Evolutionary conservation across 1,139 yeast genomes (phyloP), one percentile per base, ranked within the genome.

Genomic region (Candida gigantensis): DNA sequence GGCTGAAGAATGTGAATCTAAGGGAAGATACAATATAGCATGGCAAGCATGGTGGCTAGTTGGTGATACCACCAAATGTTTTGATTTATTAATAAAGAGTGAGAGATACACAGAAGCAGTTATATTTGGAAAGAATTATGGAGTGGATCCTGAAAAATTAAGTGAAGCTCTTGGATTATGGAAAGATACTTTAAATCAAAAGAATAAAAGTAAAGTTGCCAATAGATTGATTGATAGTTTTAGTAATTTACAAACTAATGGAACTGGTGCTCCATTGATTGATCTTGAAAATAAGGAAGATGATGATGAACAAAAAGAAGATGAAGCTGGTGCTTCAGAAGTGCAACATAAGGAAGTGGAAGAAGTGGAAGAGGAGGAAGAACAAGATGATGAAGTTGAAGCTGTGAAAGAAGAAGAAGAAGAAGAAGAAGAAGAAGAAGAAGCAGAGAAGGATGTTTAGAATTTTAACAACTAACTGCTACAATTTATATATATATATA

Each of bases 11-110:
- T 90, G 96, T 36, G 80, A 76, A 51, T 64, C 62, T 14, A 72
- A 69, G 32, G 97, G 97, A 34, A 84, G 84, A 58, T 87, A 81
- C 62, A 92, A 92, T 58, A 72, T 92, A 45, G 96, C 98, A 28
- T 92, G 90, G 72, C 89, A 86, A 59, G 84, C 96, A 15, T 80
- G 82, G 62, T 92, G 97, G 97, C 71, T 81, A 39, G 76, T 83
- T 30, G 94, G 95, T 31, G 85, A 88, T 53, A 70, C 79, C 30
- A 65, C 68, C 16, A 72, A 73, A 33, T 84, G 94, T 50, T 71
- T 83, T 40, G 77, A 79, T 25, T 68, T 94, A 47, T 74, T 92
- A 51, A 69, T 76, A 39, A 73, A 77, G 55, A 77, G 89, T 42
- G 87, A 79, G 35, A 78, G 95, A 57, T 72, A 69, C 44, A 72